phyloP scores from a whole-genome alignment of 352 stramenopile genomes.

The Phytopythium sindhum region DNA sequence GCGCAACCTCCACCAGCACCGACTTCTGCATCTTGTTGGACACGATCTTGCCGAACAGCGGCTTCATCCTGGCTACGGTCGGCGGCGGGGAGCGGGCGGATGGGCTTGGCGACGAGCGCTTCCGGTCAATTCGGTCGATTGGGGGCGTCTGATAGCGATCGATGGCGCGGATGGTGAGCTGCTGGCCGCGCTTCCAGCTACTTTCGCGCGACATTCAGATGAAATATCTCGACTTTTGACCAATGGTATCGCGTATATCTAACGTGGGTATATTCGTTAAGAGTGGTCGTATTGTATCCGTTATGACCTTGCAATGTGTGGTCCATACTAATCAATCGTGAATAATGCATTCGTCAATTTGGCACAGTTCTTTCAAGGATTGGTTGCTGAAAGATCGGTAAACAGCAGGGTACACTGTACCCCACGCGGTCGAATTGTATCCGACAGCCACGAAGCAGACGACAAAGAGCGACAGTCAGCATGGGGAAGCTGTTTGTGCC shows the following conservation, averaged over 20 bases:
- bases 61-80: slow-evolving; percentile 57
- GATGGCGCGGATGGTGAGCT: not conserved
- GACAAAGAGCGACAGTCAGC: not conserved
- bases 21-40: slow-evolving; percentile 97
- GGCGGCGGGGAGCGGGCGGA: not conserved
- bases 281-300: no score
- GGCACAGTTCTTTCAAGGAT: no score
- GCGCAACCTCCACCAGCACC: slow-evolving; percentile 93
- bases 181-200: slow-evolving; percentile 16
- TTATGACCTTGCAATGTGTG: no score
- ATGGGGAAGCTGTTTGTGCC: slow-evolving; percentile 46
- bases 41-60: slow-evolving; percentile 94
- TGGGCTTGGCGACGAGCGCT: slow-evolving; percentile 3
- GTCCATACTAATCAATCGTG: no score
- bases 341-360: no score
- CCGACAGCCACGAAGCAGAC: not conserved
- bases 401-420: no score
- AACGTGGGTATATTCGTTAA: no score
- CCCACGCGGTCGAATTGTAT: not conserved
- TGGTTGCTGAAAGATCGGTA: no score
- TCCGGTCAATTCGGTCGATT: slow-evolving; percentile 18
- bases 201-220: slow-evolving; percentile 15
- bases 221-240: not conserved
- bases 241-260: not conserved
- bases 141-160: slow-evolving; percentile 6